Evolutionary conservation across 495 filamentous ascomycete species (phyloP), one percentile per base, ranked within the genome.

Genomic region (Staphylotrichum longicolle): DNA sequence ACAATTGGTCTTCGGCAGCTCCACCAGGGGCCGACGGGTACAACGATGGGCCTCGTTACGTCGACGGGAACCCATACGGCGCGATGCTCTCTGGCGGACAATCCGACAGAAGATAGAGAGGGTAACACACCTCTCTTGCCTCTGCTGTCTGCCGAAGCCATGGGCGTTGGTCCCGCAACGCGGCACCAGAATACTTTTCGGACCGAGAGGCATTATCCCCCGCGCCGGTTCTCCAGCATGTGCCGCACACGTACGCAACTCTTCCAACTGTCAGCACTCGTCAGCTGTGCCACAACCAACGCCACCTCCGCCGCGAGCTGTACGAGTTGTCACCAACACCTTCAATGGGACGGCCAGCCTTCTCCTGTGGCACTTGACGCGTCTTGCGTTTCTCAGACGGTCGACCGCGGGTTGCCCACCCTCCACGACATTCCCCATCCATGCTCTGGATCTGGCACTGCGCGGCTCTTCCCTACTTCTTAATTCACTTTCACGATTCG

Each of bases 61-160:
- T 68, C 41, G 80, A 84, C 62, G 82, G 74, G 55, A 83, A 82
- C 54, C 81, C 81, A 39, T 84, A 84, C 66, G 68, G 72, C 55
- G 66, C 70, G 53, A 62, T 80, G 52, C 76, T 77, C 37, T 72
- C 80, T 54, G 75, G 79, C 59, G 63, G 73, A 35, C 68, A 72
- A 53, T 63, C 62, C 58, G 71, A 74, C 53, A 72, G 75, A 68
- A 70, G 69, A 58, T 77, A 61, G 46, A 74, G 58, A 49, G 56
- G 59, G 49, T 41, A 44, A 55, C 32, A 40, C 12, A 4, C 41
- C 40, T 40, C 46, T 34, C 5, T 60, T 54, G 9, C 35, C 41
- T 20, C n/a, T 34, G 54, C 60, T 6, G 12, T 40, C 44, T 34
- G 40, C 3, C 42, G 12, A 7, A 12, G 27, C 44, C 4, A 7